phyloP scores from a whole-genome alignment of 768 basidiomycete species.

The Xanthoconium stramineum region DNA sequence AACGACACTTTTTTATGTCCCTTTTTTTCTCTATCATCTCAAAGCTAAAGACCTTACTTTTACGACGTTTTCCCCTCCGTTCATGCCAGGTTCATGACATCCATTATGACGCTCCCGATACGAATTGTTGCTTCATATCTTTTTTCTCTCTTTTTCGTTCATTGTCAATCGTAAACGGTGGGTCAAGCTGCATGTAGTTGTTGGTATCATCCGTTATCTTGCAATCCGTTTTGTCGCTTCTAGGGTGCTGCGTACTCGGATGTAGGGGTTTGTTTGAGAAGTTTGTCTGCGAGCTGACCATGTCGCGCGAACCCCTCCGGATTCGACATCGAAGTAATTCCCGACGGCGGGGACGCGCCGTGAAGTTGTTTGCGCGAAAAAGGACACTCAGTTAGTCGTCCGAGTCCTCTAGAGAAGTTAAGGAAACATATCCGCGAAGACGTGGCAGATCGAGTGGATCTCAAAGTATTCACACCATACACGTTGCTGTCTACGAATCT shows the following conservation, averaged over 20 bases:
- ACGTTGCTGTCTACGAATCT: too few relatives aligned
- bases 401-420: too few relatives aligned
- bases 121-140: slow-evolving; percentile 11
- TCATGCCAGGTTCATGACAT: slow-evolving; percentile 29
- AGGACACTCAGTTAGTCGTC: too few relatives aligned
- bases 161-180: slow-evolving; percentile 1
- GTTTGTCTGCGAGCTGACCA: too few relatives aligned
- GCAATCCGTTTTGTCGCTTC: slow-evolving; percentile 1
- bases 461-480: too few relatives aligned
- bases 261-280: too few relatives aligned
- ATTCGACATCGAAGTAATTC: too few relatives aligned
- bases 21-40: slow-evolving; percentile 1
- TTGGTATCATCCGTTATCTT: slow-evolving; percentile 17
- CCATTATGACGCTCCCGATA: slow-evolving; percentile 7
- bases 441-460: too few relatives aligned
- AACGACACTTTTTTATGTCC: slow-evolving; percentile 1
- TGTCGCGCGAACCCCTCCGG: too few relatives aligned
- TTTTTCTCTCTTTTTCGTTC: background rate
- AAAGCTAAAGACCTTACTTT: background rate
- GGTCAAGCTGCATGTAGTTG: slow-evolving; percentile 20
- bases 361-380: too few relatives aligned
- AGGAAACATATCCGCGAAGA: too few relatives aligned
- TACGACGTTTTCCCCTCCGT: background rate
- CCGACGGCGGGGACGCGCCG: too few relatives aligned
- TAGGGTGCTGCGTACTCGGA: background rate